phyloP scores from a whole-genome alignment of 306 rosid genomes.

The Senna tora region DNA sequence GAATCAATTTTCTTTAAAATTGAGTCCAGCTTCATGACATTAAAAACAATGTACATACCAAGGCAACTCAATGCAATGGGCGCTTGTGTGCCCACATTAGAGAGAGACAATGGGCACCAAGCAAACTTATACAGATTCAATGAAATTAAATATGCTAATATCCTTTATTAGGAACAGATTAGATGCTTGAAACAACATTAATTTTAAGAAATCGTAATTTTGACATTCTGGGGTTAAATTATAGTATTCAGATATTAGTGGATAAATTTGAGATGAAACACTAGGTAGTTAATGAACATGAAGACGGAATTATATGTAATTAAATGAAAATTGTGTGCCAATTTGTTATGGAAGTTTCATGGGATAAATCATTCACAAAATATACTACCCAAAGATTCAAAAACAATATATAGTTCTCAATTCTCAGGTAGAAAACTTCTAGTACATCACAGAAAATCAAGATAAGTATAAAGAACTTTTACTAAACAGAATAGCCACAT shows the following conservation, averaged over 20 bases:
- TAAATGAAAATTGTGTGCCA: neutral
- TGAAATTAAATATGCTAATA: neutral
- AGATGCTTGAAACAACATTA: constrained; percentile 5
- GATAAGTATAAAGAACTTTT: neutral
- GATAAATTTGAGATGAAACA: neutral
- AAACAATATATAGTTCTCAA: neutral
- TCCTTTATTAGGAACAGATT: neutral
- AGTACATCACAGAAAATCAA: neutral
- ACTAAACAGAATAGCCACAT: neutral
- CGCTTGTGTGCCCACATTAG: neutral
- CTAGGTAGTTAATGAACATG: neutral
- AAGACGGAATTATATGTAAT: neutral
- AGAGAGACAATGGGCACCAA: neutral
- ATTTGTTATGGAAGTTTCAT: neutral
- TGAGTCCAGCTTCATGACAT: constrained; percentile 20
- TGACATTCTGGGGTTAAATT: neutral
- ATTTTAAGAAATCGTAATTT: neutral
- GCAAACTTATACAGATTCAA: constrained; percentile 4
- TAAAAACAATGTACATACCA: neutral
- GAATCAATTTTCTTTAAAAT: constrained; percentile 30
- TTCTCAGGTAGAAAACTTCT: neutral
- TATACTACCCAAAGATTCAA: neutral
- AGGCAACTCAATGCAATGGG: neutral
- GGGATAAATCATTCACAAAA: neutral
- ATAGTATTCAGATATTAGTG: neutral